These are phyloP conservation scores for Xylaria acuta DNA, from an alignment of 495 filamentous ascomycete species.

Conservation along the genomic window DNA sequence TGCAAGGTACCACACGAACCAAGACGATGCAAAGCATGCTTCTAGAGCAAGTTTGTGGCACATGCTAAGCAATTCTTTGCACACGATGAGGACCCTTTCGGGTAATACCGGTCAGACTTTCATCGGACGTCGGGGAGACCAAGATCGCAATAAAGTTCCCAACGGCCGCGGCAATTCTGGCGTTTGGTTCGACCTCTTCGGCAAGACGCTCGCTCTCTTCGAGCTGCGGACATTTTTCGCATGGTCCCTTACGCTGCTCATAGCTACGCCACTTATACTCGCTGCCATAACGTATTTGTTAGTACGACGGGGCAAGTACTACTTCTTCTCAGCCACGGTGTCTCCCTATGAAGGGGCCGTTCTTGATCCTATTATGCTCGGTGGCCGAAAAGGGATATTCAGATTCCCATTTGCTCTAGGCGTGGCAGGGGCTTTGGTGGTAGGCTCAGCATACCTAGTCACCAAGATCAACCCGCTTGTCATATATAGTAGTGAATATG, in stretches of 20 bases:
- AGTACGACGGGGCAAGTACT: constrained; percentile 75
- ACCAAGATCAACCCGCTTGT: constrained; percentile 86
- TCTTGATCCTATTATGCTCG: constrained; percentile 63
- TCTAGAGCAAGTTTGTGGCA: constrained; percentile 83
- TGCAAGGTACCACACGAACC: constrained; percentile 86
- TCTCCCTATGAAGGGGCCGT: constrained; percentile 65
- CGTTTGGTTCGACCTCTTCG: constrained; percentile 96
- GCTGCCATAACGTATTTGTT: constrained; percentile 71
- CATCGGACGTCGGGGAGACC: constrained; percentile 62
- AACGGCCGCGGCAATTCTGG: constrained; percentile 71
- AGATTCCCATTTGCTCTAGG: constrained; percentile 80
- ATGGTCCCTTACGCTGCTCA: constrained; percentile 80
- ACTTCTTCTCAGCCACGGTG: constrained; percentile 68
- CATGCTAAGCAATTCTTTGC: constrained; percentile 84
- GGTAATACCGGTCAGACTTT: constrained; percentile 73
- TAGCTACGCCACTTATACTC: constrained; percentile 75
- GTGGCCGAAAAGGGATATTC: constrained; percentile 82
- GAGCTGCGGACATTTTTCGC: constrained; percentile 82
- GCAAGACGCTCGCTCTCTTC: constrained; percentile 79
- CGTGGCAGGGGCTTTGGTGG: constrained; percentile 68
- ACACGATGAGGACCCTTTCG: constrained; percentile 72
- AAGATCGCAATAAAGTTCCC: constrained; percentile 61
- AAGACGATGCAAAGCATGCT: constrained; percentile 84
- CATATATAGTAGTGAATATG: constrained; percentile 82
- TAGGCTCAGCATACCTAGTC: constrained; percentile 78